These are phyloP conservation scores for Eucalyptus marginata DNA, from an alignment of 345 rosid genomes.

Conservation along the genomic window DNA sequence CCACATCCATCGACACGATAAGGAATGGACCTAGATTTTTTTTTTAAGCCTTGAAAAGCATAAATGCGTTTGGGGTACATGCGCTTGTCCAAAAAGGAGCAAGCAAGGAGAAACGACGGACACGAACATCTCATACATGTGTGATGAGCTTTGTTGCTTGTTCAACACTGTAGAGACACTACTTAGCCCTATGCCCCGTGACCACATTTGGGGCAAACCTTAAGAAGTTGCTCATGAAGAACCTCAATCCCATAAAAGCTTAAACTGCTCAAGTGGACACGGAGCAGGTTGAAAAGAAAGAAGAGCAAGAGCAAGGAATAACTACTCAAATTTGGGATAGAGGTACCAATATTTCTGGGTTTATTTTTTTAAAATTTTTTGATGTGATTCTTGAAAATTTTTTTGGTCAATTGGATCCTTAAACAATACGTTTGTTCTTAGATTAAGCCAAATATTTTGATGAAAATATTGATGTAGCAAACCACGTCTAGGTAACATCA, in stretches of 20 bases:
- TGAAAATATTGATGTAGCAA: no score
- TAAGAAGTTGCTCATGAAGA: not conserved
- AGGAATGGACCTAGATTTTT: not conserved
- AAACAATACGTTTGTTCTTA: not conserved
- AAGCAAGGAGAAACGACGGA: not conserved
- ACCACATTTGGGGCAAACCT: not conserved
- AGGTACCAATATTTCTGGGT: no score
- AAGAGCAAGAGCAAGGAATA: not conserved
- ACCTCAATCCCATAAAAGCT: not conserved
- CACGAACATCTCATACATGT: not conserved
- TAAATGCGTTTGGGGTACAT: not conserved
- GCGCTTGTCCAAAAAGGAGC: not conserved
- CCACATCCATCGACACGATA: not conserved
- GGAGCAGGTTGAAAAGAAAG: not conserved
- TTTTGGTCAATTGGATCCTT: not conserved
- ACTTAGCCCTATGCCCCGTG: not conserved
- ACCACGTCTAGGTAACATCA: not conserved
- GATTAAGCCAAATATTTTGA: not conserved
- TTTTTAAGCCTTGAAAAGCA: not conserved
- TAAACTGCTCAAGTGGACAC: not conserved
- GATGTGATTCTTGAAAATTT: not conserved
- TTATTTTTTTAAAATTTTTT: no score
- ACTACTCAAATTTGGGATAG: not conserved
- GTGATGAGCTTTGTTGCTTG: not conserved
- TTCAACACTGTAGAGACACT: not conserved